phyloP scores from a whole-genome alignment of 2,329 filamentous ascomycete genomes.

The Knufia petricola region DNA sequence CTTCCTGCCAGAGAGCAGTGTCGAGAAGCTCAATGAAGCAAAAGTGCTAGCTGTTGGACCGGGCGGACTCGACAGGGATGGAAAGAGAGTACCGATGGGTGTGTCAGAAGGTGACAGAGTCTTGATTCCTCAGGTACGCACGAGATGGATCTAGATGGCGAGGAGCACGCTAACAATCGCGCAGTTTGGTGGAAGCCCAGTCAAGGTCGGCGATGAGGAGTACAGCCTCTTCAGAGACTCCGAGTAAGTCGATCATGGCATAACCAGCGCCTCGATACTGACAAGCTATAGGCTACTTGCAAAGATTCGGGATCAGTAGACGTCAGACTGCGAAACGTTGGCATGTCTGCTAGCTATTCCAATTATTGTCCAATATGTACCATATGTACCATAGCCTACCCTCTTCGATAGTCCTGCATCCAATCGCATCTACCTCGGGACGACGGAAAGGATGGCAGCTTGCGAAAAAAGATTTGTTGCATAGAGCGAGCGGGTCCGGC shows the following conservation, averaged over 20 bases:
- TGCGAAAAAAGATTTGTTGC: constrained; percentile 5
- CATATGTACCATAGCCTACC: constrained; percentile 7
- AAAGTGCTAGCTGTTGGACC: constrained; percentile 93
- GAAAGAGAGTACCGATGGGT: constrained; percentile 76
- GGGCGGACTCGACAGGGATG: constrained; percentile 76
- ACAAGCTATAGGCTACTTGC: constrained; percentile 64
- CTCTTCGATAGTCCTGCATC: constrained; percentile 3
- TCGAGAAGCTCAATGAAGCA: constrained; percentile 98
- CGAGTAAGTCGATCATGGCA: constrained; percentile 60
- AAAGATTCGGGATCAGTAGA: constrained; percentile 89
- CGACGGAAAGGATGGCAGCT: background rate
- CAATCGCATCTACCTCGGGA: no score
- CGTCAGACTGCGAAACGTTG: background rate
- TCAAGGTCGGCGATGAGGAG: constrained; percentile 97
- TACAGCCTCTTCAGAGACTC: constrained; percentile 92
- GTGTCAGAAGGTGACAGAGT: constrained; percentile 82
- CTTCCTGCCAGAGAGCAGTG: constrained; percentile 91
- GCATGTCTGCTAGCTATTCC: background rate
- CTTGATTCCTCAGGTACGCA: constrained; percentile 79
- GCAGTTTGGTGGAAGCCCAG: constrained; percentile 83
- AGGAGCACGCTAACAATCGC: constrained; percentile 19
- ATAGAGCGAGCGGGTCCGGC: constrained; percentile 1
- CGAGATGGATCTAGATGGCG: constrained; percentile 1
- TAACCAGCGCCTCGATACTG: background rate
- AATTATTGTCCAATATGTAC: constrained; percentile 4